These are phyloP conservation scores for Hibiscus tridactylites DNA, from an alignment of 345 rosid species.

Conservation along the genomic window DNA sequence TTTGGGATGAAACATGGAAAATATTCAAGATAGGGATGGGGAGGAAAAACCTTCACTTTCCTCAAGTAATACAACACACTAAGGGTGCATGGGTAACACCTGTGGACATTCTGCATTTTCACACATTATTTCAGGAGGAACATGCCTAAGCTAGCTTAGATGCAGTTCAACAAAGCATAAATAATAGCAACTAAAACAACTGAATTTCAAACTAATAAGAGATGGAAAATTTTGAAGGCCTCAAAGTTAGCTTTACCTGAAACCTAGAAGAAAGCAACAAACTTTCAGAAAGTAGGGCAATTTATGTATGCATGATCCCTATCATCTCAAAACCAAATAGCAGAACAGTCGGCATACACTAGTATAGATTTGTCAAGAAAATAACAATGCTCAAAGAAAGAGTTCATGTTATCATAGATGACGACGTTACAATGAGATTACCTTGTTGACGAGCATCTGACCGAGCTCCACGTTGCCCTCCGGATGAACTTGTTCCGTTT, in stretches of 20 bases:
- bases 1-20: neutral
- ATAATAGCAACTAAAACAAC: neutral
- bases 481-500: conserved; percentile 42
- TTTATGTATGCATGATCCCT: neutral
- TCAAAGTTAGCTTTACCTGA: neutral
- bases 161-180: neutral
- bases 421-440: conserved; percentile 10
- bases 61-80: neutral
- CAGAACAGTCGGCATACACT: neutral
- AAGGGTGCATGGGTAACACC: neutral
- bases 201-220: neutral
- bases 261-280: neutral
- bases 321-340: neutral
- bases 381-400: neutral
- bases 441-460: conserved; percentile 50
- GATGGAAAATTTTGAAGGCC: neutral
- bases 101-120: neutral
- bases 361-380: neutral
- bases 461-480: conserved; percentile 51
- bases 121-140: neutral
- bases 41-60: neutral
- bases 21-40: neutral
- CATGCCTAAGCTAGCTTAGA: neutral
- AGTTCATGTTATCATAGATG: neutral
- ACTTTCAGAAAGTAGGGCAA: neutral